A percentile compares a stretch with the other conserved stretches of the same genome.
Conservation (phyloP, 2,329 filamentous ascomycete genomes). For the Zymoseptoria pseudotritici region DNA sequence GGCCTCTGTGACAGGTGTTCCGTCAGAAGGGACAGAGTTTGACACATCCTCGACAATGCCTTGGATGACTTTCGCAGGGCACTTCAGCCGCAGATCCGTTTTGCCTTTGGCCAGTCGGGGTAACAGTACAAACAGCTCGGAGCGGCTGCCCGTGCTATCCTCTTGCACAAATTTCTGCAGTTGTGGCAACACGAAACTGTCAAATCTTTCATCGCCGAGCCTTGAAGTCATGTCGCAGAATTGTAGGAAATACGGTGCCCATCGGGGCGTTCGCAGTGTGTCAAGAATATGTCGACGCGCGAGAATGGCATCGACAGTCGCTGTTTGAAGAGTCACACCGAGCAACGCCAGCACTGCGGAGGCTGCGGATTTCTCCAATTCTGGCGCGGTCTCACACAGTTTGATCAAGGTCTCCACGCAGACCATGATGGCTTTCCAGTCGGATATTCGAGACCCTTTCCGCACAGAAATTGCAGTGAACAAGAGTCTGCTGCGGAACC, state of each 20-base stretch:
- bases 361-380: conserved; percentile 19
- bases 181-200: conserved; percentile 66
- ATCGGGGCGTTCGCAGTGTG: conserved; percentile 54
- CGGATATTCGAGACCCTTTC: conserved; percentile 63
- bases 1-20: neutral
- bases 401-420: conserved; percentile 27
- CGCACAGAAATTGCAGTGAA: conserved; percentile 70
- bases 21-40: neutral
- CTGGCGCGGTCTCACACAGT: conserved; percentile 7
- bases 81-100: conserved; percentile 8
- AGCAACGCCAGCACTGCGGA: conserved; percentile 39
- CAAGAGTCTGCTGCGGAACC: conserved; percentile 46
- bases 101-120: conserved; percentile 6
- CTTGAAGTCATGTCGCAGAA: conserved; percentile 79
- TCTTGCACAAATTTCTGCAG: conserved; percentile 77
- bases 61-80: neutral
- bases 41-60: neutral
- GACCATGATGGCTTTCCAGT: conserved; percentile 63
- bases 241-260: conserved; percentile 67
- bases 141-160: conserved; percentile 33
- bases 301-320: conserved; percentile 72
- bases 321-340: conserved; percentile 64
- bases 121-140: conserved; percentile 9
- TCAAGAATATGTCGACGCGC: conserved; percentile 60
- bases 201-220: conserved; percentile 66